Evolutionary conservation across 257 asterid species (phyloP), one percentile per base, ranked within the genome.

Genomic region (Coffea eugenioides): DNA sequence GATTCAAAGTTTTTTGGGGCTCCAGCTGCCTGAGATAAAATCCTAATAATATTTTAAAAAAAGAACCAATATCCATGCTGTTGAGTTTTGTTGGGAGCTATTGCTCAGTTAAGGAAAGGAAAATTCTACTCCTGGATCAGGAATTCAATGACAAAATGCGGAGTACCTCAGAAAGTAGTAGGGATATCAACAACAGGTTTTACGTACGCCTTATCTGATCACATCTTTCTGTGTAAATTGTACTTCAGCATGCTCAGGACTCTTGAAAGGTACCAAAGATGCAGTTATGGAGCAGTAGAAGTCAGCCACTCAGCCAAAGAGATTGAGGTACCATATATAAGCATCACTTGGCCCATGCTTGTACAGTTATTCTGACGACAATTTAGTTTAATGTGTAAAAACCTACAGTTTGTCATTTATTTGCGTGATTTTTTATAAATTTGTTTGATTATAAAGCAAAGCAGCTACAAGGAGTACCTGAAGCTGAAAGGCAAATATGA

Each of bases 251-350:
- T 94, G 98, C 86, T 90, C 83, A 93, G 93, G 86, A 94, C 97
- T 51, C 97, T 94, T 75, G 97, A 94, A 69, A 91, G 95, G 96
- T 94, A 94, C 77, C 97, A 94, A 80, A 94, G 92, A 74, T 90
- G 97, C 90, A 94, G 97, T 78, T 93, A 91, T 75, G 95, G 98
- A 27, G 86, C 97, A 12, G 64, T 90, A 65, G 97, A 94, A 88
- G 92, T 92, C 82, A 88, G 81, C 82, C 86, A 88, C 46, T 82
- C 94, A 56, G 84, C 87, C 73, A 93, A 87, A 82, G 97, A 93
- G 49, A 75, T 89, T 73, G 97, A 93, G 97, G 97, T 94, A n/a
- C n/a, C n/a, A n/a, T n/a, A n/a, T n/a, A n/a, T 6, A n/a, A 69
- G 72, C 74, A 43, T 15, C 11, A 39, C 4, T n/a, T 8, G 36